Base-by-base conservation (phyloP, 768 basidiomycete species). In the Xerocomus potaroensis region DNA sequence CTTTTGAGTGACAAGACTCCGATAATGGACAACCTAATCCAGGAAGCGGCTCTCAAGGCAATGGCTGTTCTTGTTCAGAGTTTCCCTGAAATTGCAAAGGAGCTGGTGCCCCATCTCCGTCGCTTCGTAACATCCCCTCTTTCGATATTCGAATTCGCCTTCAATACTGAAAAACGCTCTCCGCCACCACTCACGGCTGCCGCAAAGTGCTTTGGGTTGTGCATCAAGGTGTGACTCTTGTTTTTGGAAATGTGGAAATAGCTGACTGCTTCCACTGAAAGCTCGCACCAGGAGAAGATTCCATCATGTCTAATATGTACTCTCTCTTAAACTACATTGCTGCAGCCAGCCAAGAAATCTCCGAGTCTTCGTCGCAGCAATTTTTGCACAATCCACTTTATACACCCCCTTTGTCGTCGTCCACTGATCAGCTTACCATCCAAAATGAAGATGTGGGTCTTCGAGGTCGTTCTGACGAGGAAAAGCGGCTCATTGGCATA, bases 271-370 rank as follows among this genome's bases (percentile, higher is more conserved):
- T 47, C 19, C 41, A 51, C 9, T 30, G 34, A 31, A 50, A 92
- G 90, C 72, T 91, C 31, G 83, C 88, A 14, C 85, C 88, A 14
- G 89, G 88, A 34, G 88, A 92, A 54, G 92, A 93, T 60, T 77
- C 92, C 30, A 77, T 89, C 61, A 84, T 93, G 79, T 97, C 94
- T 4, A 91, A 93, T 55, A 87, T 97, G 83, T 97, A 98, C 65
- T 96, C 95, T 5, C 78, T 98, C 11, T 75, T 98, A 49, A 97
- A 98, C 62, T 87, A 89, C 63, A 85, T 97, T 49, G 82, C 89
- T 2, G 82, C 87, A 4, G 83, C 90, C 3, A 85, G 83, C 71
- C 88, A 87, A 60, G 87, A 88, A 38, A 77, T 80, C 27, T 75
- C 75, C 29, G 85, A 86, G 41, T 68, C 60, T 40, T 70, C 76